phyloP scores from a whole-genome alignment of 2,329 filamentous ascomycete genomes.

The Apiospora phragmitis region DNA sequence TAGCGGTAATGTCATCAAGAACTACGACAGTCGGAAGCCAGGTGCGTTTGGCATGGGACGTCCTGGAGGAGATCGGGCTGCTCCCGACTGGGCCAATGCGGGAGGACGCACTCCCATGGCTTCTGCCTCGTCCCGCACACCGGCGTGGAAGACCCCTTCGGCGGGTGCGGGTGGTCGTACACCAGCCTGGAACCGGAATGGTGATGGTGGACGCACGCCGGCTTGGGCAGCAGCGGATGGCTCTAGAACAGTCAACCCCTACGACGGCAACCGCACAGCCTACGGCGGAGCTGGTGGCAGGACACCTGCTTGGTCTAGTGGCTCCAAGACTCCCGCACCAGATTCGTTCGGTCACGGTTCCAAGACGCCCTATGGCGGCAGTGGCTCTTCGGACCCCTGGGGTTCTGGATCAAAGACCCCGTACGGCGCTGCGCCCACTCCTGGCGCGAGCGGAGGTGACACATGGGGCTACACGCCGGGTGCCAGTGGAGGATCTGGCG shows the following conservation, averaged over 20 bases:
- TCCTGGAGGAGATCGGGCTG: conserved; percentile 42
- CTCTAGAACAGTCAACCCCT: conserved; percentile 67
- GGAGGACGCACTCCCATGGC: conserved; percentile 70
- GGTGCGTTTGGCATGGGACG: conserved; percentile 37
- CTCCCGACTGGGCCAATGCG: conserved; percentile 57
- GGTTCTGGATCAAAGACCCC: conserved; percentile 76
- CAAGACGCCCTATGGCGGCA: conserved; percentile 61
- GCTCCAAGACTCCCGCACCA: conserved; percentile 68
- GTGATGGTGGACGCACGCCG: conserved; percentile 64
- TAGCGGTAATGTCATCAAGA: conserved; percentile 77
- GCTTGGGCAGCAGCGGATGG: conserved; percentile 71
- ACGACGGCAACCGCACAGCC: conserved; percentile 73
- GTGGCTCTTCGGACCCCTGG: conserved; percentile 56
- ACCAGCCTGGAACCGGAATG: conserved; percentile 60
- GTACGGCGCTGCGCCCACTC: conserved; percentile 62
- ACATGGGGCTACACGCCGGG: conserved; percentile 61
- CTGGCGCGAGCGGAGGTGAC: conserved; percentile 57
- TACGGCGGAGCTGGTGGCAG: conserved; percentile 68
- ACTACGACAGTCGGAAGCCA: conserved; percentile 52
- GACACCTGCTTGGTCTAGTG: conserved; percentile 78
- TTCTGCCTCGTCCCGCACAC: conserved; percentile 66
- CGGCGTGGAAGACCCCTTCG: conserved; percentile 71
- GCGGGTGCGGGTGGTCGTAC: conserved; percentile 58
- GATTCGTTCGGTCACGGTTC: conserved; percentile 67
- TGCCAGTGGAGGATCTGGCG: conserved; percentile 42